phyloP scores from a whole-genome alignment of 2,329 filamentous ascomycete species.

The Blumeria graminis region DNA sequence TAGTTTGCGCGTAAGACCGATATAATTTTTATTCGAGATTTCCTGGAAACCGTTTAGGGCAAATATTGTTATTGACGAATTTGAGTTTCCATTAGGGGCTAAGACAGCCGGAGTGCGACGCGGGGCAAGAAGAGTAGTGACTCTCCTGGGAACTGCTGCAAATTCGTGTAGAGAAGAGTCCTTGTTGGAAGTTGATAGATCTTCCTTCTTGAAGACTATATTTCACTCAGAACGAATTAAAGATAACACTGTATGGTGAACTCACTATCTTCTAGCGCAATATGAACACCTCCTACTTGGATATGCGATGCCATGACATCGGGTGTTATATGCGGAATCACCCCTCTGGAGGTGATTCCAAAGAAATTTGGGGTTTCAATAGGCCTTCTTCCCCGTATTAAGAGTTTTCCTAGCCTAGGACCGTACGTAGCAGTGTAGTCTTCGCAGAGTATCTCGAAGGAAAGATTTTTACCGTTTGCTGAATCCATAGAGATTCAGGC shows the following conservation, averaged over 20 bases:
- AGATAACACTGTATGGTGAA: conserved; percentile 3
- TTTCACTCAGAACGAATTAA: too few species aligned
- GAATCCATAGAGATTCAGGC: not conserved
- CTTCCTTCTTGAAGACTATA: too few species aligned
- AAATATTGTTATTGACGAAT: conserved; percentile 47
- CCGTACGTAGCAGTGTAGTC: conserved; percentile 5
- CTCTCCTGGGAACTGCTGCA: conserved; percentile 41
- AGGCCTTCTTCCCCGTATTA: conserved; percentile 33
- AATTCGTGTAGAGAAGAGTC: conserved; percentile 42
- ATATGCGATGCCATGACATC: conserved; percentile 50
- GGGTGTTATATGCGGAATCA: conserved; percentile 68
- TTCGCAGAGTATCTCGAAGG: conserved; percentile 9
- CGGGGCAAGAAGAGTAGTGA: conserved; percentile 48
- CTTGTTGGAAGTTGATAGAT: too few species aligned
- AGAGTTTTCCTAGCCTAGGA: conserved; percentile 20
- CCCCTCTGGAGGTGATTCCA: conserved; percentile 57
- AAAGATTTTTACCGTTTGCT: conserved; percentile 1
- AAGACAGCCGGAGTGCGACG: conserved; percentile 54
- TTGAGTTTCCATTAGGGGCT: conserved; percentile 45
- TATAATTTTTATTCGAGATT: conserved; percentile 45
- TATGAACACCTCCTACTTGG: conserved; percentile 43
- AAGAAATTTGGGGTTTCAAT: conserved; percentile 69
- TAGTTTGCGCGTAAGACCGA: conserved; percentile 35
- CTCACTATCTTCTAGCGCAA: conserved; percentile 85
- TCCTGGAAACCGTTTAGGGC: conserved; percentile 69